Conservation (phyloP, 2,329 filamentous ascomycete genomes). For the Setomelanomma holmii region DNA sequence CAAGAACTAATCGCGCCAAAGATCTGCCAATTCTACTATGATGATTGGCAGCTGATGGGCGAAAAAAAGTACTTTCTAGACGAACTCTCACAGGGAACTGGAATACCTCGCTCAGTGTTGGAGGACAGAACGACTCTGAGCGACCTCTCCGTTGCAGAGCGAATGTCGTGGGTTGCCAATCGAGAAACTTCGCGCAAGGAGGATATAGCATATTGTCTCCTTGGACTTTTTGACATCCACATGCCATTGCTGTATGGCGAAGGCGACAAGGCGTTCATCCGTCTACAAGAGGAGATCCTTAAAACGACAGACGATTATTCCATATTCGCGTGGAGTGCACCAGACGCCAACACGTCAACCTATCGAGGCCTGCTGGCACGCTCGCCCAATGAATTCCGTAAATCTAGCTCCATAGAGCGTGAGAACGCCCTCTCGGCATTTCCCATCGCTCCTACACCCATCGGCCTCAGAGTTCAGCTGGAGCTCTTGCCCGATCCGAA, state of each 20-base stretch:
- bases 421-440: conserved; percentile 26
- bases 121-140: not conserved
- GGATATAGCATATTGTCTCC: not conserved
- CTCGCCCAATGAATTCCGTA: conserved; percentile 28
- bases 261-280: not conserved
- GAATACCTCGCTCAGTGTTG: not conserved
- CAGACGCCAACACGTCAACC: too few relatives aligned
- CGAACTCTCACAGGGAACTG: not conserved
- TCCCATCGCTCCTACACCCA: conserved; percentile 25
- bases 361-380: conserved; percentile 36
- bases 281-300: not conserved
- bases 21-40: not conserved
- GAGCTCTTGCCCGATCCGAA: conserved; percentile 27
- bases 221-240: not conserved
- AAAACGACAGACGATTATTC: not conserved
- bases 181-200: not conserved
- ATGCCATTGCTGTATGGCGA: not conserved
- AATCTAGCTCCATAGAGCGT: conserved; percentile 28
- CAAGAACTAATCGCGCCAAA: not conserved
- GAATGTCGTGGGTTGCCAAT: not conserved
- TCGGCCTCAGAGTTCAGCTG: conserved; percentile 32
- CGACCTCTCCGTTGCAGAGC: not conserved
- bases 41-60: not conserved
- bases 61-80: not conserved
- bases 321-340: not conserved